Conservation (phyloP, 148 eudicot genomes). For the Polygonum maritimum region DNA sequence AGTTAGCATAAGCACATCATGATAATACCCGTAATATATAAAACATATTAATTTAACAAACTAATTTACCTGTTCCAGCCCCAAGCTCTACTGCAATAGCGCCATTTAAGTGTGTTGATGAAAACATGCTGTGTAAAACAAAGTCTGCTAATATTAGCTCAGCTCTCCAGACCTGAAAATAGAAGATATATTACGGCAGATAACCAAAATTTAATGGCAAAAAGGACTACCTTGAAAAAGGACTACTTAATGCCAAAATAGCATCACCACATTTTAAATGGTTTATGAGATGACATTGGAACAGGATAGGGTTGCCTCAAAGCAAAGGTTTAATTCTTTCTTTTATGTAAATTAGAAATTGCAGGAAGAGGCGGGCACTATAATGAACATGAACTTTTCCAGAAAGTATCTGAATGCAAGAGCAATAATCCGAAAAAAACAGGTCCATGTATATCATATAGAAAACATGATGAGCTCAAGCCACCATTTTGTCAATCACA, state of each 20-base stretch:
- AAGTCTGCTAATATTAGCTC: constrained; percentile 79
- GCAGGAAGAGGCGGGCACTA: constrained; percentile 2
- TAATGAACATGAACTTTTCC: not conserved
- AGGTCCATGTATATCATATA: not conserved
- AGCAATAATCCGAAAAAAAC: not conserved
- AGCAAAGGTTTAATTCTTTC: not conserved
- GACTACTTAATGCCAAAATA: not conserved
- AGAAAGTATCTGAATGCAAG: not conserved
- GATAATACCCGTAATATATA: not conserved
- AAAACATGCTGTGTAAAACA: constrained; percentile 63
- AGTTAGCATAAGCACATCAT: not conserved
- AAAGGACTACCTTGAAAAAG: not conserved
- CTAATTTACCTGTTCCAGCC: constrained; percentile 81
- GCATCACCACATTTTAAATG: not conserved
- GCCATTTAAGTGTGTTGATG: constrained; percentile 47
- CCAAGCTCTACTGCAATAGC: constrained; percentile 80
- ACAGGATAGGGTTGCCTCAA: not conserved
- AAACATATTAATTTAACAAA: not conserved
- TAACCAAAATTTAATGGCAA: not conserved
- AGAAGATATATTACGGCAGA: not conserved
- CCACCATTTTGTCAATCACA: not conserved
- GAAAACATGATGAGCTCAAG: not conserved
- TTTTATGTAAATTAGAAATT: not conserved
- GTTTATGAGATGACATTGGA: not conserved
- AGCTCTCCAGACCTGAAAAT: constrained; percentile 84